phyloP scores from a whole-genome alignment of 306 rosid species.

The Datisca glomerata region DNA sequence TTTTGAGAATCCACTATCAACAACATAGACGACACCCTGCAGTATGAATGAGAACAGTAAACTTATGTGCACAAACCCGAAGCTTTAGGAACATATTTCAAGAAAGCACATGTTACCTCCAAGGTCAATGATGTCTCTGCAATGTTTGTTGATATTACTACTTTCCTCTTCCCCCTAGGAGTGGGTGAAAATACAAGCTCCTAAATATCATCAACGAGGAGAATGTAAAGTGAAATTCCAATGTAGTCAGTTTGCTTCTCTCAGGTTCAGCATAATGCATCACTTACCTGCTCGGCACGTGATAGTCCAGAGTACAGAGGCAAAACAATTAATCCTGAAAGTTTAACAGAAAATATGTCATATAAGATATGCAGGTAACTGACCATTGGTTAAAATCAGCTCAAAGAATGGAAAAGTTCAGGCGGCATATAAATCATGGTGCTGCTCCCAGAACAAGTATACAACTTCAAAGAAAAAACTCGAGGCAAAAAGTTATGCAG shows the following conservation, averaged over 20 bases:
- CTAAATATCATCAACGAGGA: too few species aligned
- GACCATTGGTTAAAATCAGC: too few species aligned
- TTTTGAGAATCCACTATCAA: conserved; percentile 94
- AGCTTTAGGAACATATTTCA: not conserved
- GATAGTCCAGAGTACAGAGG: conserved; percentile 96
- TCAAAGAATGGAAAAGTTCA: too few species aligned
- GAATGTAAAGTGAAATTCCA: conserved; percentile 8
- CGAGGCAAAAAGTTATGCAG: too few species aligned
- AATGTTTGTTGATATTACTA: conserved; percentile 81
- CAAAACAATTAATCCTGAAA: conserved; percentile 60
- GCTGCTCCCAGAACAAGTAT: too few species aligned
- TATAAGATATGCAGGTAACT: too few species aligned
- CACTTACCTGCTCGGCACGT: conserved; percentile 73
- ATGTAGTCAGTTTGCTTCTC: not conserved
- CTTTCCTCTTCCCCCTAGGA: conserved; percentile 91
- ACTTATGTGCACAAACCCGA: conserved; percentile 7
- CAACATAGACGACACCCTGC: conserved; percentile 90
- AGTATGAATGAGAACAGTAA: conserved; percentile 18
- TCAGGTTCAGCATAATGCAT: conserved; percentile 13
- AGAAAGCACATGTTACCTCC: conserved; percentile 47
- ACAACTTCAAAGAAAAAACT: too few species aligned
- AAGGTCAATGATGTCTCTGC: conserved; percentile 90
- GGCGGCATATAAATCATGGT: too few species aligned
- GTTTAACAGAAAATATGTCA: too few species aligned
- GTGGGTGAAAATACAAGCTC: conserved; percentile 78